Evolutionary conservation across 208 protist species (phyloP), one percentile per base, ranked within the genome.

Genomic region (Leishmania braziliensis): DNA sequence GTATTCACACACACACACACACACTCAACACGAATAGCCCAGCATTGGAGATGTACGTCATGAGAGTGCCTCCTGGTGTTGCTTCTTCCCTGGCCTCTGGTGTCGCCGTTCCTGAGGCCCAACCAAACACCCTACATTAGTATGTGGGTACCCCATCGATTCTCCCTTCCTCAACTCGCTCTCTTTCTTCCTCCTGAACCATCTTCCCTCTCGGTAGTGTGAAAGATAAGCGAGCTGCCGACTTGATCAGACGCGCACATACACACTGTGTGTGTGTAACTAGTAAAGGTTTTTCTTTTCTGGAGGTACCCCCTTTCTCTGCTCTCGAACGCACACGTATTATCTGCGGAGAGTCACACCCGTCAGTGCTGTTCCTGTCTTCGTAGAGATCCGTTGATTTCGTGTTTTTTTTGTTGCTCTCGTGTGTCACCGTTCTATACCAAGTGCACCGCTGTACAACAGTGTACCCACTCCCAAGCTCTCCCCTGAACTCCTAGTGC

Each of bases 201-300:
- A 73, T 51, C 23, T 9, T 5, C 14, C 46, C 69, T 54, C 46
- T 54, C 69, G 48, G 43, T 10, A 46, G n/a, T 73, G 23, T 46
- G 36, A 80, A 77, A 43, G 39, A 53, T 66, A 58, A 72, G 46
- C 63, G 29, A 4, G 8, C 43, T 84, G 33, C 54, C 78, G 16
- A n/a, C 39, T 23, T 29, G 51, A 77, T 5, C 51, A 77, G 3
- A 77, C 66, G 43, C 33, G 58, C 4, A 36, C 43, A 33, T 39
- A 71, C 66, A 48, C 29, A 0, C 16, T 48, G 12, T 8, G 36
- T 16, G 20, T 10, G 66, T 50, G 29, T 10, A 18, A 71, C 66
- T 14, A 39, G 66, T 14, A 16, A 71, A 48, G 39, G 36, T n/a
- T 9, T 73, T 29, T 53, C 14, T 46, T 71, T 36, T 53, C 10